Percentiles rank a stretch among this genome's conserved stretches.
Conservation (phyloP, 371 early-diverging fungal genomes). For the Syncephalastrum sp. region DNA sequence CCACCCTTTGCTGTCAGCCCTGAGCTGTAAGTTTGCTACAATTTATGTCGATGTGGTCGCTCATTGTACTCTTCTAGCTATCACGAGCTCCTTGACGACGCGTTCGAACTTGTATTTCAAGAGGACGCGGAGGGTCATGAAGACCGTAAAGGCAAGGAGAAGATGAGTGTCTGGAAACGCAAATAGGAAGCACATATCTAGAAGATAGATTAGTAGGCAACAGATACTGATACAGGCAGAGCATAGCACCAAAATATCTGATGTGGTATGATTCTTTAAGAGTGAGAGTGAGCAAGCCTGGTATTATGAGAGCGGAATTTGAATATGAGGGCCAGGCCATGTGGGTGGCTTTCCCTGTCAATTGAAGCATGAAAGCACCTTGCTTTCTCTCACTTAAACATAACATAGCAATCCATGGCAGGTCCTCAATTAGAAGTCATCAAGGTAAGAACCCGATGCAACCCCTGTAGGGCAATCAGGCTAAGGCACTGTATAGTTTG, state of each 20-base stretch:
- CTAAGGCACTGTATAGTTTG: conserved; percentile 34
- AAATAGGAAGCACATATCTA: conserved; percentile 6
- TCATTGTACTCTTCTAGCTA: conserved; percentile 23
- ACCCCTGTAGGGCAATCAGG: neutral
- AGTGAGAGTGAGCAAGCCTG: too few relatives aligned
- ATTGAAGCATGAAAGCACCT: too few relatives aligned
- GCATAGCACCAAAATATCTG: too few relatives aligned
- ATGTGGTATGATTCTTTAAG: too few relatives aligned
- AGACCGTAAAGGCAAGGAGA: conserved; percentile 55
- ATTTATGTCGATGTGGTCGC: neutral
- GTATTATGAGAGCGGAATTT: too few relatives aligned
- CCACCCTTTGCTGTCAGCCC: conserved; percentile 68
- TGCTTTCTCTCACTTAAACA: neutral
- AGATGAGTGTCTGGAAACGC: conserved; percentile 58
- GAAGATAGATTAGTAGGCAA: too few relatives aligned
- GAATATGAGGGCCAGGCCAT: too few relatives aligned
- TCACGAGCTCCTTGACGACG: conserved; percentile 40
- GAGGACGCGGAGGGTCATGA: conserved; percentile 55
- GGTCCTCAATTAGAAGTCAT: conserved; percentile 52
- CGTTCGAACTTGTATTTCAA: conserved; percentile 58
- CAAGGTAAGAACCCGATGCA: conserved; percentile 29
- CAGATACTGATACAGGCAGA: too few relatives aligned
- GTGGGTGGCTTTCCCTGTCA: too few relatives aligned
- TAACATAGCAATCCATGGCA: conserved; percentile 29
- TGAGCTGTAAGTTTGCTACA: conserved; percentile 39